These are phyloP conservation scores for Coffea humblotiana DNA, from an alignment of 305 asterid genomes.

Conservation along the genomic window DNA sequence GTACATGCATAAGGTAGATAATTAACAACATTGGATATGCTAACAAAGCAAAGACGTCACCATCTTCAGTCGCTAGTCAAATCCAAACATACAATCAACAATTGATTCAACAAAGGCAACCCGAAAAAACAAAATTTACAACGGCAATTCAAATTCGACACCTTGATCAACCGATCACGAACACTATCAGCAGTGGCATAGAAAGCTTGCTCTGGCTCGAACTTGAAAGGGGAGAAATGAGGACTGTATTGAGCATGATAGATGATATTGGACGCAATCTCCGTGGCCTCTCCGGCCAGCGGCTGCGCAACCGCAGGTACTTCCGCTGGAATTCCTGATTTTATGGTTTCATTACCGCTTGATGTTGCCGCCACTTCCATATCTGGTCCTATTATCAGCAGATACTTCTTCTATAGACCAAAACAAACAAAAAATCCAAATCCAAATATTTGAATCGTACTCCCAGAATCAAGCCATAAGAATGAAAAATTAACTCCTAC, in stretches of 20 bases:
- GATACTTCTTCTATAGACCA: background rate
- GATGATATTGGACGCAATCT: conserved; percentile 84
- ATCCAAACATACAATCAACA: too few relatives aligned
- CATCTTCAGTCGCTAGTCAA: too few relatives aligned
- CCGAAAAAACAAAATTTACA: background rate
- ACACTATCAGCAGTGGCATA: conserved; percentile 96
- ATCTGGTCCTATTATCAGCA: conserved; percentile 1
- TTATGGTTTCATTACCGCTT: conserved; percentile 32
- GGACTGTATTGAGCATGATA: conserved; percentile 90
- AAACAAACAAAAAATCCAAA: background rate
- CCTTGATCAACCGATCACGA: conserved; percentile 87
- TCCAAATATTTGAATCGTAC: background rate
- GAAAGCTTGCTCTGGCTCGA: conserved; percentile 90
- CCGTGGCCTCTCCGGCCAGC: conserved; percentile 55
- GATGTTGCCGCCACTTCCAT: conserved; percentile 54
- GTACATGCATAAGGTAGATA: background rate
- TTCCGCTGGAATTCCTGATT: conserved; percentile 37
- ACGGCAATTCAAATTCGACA: conserved; percentile 12
- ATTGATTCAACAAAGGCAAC: background rate
- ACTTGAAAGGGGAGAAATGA: conserved; percentile 90
- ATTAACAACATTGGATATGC: background rate
- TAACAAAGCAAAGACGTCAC: background rate
- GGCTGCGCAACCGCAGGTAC: conserved; percentile 75
- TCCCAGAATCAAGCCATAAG: background rate
- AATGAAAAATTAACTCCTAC: background rate